These are phyloP conservation scores for Amanita jacksonii DNA, from an alignment of 768 basidiomycete species.

Conservation along the genomic window DNA sequence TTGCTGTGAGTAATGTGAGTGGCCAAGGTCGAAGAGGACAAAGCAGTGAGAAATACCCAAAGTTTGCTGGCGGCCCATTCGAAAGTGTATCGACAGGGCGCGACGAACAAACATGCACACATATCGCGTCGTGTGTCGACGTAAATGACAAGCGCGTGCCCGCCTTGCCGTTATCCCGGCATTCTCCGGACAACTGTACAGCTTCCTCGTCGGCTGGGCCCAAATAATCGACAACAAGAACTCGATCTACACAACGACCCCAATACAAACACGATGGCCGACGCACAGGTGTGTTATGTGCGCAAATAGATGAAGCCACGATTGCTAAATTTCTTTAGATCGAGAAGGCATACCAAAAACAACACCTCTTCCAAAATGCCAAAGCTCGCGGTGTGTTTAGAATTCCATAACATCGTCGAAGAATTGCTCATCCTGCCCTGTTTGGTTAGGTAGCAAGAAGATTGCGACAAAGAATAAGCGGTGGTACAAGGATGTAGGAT, in stretches of 20 bases:
- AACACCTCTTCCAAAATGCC: conserved; percentile 95
- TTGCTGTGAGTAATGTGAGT: conserved; percentile 33
- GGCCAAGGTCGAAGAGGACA: neutral
- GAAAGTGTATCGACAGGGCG: conserved; percentile 23
- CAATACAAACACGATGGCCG: conserved; percentile 48
- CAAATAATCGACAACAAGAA: conserved; percentile 35
- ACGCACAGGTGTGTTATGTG: conserved; percentile 38
- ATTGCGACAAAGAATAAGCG: conserved; percentile 90
- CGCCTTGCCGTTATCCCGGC: conserved; percentile 14
- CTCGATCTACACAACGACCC: conserved; percentile 28
- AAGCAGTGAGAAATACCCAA: conserved; percentile 34
- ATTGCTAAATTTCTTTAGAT: conserved; percentile 38
- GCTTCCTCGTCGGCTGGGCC: conserved; percentile 23
- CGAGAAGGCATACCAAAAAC: conserved; percentile 98
- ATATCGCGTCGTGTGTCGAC: conserved; percentile 30
- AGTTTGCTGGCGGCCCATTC: conserved; percentile 69
- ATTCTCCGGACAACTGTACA: conserved; percentile 32
- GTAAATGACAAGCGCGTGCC: conserved; percentile 1
- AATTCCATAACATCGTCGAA: conserved; percentile 1
- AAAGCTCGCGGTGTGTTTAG: conserved; percentile 86
- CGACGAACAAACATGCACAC: conserved; percentile 35
- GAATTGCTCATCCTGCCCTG: conserved; percentile 6
- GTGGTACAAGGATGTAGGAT: conserved; percentile 98
- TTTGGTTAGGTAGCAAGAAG: conserved; percentile 70
- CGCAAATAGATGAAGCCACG: neutral